Base-by-base conservation (phyloP, 2,329 filamentous ascomycete species). In the Dendrostoma leiphaemia region DNA sequence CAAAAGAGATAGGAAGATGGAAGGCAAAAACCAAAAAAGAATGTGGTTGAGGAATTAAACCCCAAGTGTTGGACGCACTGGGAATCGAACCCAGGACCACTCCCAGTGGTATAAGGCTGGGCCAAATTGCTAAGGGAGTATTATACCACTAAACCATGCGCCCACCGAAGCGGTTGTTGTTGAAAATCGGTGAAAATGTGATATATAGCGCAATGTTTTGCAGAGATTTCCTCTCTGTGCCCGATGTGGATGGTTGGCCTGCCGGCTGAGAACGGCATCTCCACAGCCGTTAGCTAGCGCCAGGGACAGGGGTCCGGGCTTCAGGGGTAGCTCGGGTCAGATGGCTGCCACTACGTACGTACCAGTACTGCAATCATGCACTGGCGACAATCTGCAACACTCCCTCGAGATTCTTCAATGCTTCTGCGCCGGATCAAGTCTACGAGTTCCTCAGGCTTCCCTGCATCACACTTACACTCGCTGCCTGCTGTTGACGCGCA, bases 381-480 rank as follows among this genome's bases (percentile, higher is more conserved):
- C 41, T 45, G 9, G 31, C 43, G 17, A 23, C 43, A 46, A 46
- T 46, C 44, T 46, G 44, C 44, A 46, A 46, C 44, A 46, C 29
- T 45, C 26, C 29, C 6, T 44, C 23, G 24, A 31, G 23, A 21
- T 45, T 32, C 28, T 21, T 31, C 29, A 31, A 21, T 46, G 44
- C 28, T 46, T 21, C 13, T n/a, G 21, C 19, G 3, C 17, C 28
- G 23, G 17, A 32, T 15, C 44, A n/a, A 24, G 12, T n/a, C 6
- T 6, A 10, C 17, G 24, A 3, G 28, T 23, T 12, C 19, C 17
- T 5, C 21, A 41, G 38, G n/a, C 28, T 46, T 28, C 29, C 17
- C 19, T 28, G 6, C 13, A 15, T 37, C 13, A 12, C 34, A 7
- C 17, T 12, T 37, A 32, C 7, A 32, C 29, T 23, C n/a, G 44